Evolutionary conservation across 1,284 basidiomycete species (phyloP), one percentile per base, ranked within the genome.

Genomic region (Entoloma clypeatum): DNA sequence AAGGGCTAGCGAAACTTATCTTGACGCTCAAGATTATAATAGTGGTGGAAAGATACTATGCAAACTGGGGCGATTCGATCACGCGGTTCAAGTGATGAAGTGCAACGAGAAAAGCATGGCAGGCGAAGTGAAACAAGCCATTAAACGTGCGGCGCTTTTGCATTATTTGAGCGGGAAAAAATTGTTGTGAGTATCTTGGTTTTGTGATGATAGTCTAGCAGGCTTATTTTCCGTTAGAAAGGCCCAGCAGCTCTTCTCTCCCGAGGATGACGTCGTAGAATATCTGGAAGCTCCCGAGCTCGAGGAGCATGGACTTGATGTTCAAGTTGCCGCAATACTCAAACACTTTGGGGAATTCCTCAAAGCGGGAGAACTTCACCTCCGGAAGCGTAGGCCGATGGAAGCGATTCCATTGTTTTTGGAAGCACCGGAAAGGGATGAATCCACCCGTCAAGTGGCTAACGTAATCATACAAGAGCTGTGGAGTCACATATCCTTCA

Each of bases 351-450:
- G 69, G 4, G 60, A 66, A 44, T 65, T 60, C 31, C 42, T 53
- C 0, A 76, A 83, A 21, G 81, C 81, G 0, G 81, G 79, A 1
- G 65, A 77, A 10, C 53, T 81, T n/a, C 72, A 79, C 47, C 53
- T 79, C 2, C 52, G 56, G 1, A 72, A 79, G 55, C 77, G 78
- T 14, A 65, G 69, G 1, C 57, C 54, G 1, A 27, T 71, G 1
- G 65, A 75, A 17, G 82, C 77, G 0, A 71, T 81, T 23, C 50
- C 52, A 3, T 53, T 73, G 1, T 62, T 80, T 28, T 49, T 80
- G 13, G 53, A 58, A 34, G 70, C 72, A 34, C 43, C 24, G 2
- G 26, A 40, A 0, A 61, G 58, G 11, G 25, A 27, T 3, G n/a
- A 48, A 0, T 66, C 68, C 4, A 51, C 59, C 18, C 49, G 47